Evolutionary conservation across 1,284 basidiomycete species (phyloP).

Genomic region (Salmacisia buchloeana): DNA sequence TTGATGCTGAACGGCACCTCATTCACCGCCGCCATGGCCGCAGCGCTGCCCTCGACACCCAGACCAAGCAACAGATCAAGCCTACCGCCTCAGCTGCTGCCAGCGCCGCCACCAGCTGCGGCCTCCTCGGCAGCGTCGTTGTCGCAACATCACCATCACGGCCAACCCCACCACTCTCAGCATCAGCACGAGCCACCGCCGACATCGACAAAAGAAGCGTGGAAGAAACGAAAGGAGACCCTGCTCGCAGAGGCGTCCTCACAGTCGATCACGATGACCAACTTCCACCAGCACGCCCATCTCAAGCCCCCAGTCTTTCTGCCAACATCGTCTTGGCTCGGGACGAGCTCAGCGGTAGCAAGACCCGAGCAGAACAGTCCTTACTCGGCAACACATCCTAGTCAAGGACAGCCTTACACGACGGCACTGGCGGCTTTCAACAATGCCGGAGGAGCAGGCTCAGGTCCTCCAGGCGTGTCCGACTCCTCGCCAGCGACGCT

Average conservation of each 20-base stretch:
- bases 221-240: slow-evolving; percentile 32
- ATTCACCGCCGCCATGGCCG: background rate
- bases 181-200: background rate
- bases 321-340: background rate
- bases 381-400: background rate
- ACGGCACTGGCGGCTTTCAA: background rate
- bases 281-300: slow-evolving; percentile 1
- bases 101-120: background rate
- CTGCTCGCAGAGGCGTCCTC: background rate
- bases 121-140: background rate
- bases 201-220: slow-evolving; percentile 26
- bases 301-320: background rate
- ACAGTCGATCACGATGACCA: background rate
- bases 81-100: background rate
- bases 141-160: background rate
- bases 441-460: background rate
- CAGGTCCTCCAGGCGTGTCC: background rate
- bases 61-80: background rate
- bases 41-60: slow-evolving; percentile 1
- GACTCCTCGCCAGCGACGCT: background rate
- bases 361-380: background rate
- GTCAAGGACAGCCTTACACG: background rate
- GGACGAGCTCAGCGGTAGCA: background rate
- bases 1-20: background rate
- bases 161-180: too few species aligned